These are phyloP conservation scores for Pleurotus djamor DNA, from an alignment of 768 basidiomycete genomes.

Conservation along the genomic window DNA sequence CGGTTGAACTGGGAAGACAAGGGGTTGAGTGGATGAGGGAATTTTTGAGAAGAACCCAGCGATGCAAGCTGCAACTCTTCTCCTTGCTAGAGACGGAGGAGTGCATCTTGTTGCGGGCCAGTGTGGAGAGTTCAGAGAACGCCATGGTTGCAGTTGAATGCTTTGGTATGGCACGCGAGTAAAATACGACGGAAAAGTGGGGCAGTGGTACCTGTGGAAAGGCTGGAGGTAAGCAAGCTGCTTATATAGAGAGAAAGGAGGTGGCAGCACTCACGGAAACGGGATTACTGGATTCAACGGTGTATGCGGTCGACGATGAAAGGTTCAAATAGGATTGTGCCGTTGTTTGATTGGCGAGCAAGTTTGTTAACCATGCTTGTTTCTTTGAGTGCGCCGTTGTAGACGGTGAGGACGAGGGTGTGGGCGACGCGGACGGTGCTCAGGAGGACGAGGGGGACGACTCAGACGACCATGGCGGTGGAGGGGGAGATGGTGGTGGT, in stretches of 20 bases:
- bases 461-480: slow-evolving; percentile 43
- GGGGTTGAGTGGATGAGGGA: slow-evolving; percentile 61
- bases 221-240: background rate
- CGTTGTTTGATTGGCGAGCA: slow-evolving; percentile 78
- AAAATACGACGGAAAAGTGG: slow-evolving; percentile 12
- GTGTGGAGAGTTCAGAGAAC: slow-evolving; percentile 44
- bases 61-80: slow-evolving; percentile 72
- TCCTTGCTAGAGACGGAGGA: slow-evolving; percentile 60
- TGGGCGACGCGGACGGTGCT: slow-evolving; percentile 20
- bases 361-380: slow-evolving; percentile 82
- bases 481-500: slow-evolving; percentile 5
- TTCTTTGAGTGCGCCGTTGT: slow-evolving; percentile 29
- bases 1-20: slow-evolving; percentile 11
- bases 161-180: slow-evolving; percentile 8
- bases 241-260: background rate
- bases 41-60: slow-evolving; percentile 89
- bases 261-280: slow-evolving; percentile 16
- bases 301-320: slow-evolving; percentile 89
- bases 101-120: slow-evolving; percentile 77
- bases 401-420: slow-evolving; percentile 32
- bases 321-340: slow-evolving; percentile 84
- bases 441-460: slow-evolving; percentile 11
- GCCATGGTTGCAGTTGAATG: slow-evolving; percentile 13
- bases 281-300: slow-evolving; percentile 32
- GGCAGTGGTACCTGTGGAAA: slow-evolving; percentile 12